A percentile compares a stretch with the other conserved stretches of the same genome.
Conservation (phyloP, 106 monocot genomes). For the Dendrobium officinale region DNA sequence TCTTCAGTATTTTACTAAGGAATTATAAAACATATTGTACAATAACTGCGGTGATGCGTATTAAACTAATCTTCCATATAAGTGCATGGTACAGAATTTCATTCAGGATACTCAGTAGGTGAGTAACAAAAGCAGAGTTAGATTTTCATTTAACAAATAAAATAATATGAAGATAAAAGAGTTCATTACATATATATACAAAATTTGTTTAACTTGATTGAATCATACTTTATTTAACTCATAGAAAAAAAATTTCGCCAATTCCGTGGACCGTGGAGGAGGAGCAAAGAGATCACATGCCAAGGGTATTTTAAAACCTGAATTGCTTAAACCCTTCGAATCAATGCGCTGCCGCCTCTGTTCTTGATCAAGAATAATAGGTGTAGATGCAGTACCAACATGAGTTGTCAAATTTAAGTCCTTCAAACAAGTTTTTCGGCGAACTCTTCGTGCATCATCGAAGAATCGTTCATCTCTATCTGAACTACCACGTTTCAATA, state of each 20-base stretch:
- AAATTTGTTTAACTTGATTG: no score
- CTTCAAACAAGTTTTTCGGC: background rate
- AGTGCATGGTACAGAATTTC: no score
- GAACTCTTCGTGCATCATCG: background rate
- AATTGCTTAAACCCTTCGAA: background rate
- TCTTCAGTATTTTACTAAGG: no score
- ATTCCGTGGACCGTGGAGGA: conserved; percentile 30
- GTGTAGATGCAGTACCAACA: background rate
- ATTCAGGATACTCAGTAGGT: no score
- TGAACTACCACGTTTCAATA: background rate
- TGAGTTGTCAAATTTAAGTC: background rate
- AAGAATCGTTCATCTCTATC: background rate
- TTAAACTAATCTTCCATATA: no score
- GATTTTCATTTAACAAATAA: no score
- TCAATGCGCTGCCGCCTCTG: no score
- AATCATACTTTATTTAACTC: conserved; percentile 25
- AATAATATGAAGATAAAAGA: no score
- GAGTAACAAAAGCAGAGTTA: no score
- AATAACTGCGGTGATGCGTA: no score
- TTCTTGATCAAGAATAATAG: background rate
- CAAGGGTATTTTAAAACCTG: background rate
- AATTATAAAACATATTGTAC: no score
- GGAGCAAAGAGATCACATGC: conserved; percentile 21
- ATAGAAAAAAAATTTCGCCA: conserved; percentile 40
- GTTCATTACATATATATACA: no score